Evolutionary conservation across 2,329 filamentous ascomycete species (phyloP).

Genomic region (Escovopsis sp.): DNA sequence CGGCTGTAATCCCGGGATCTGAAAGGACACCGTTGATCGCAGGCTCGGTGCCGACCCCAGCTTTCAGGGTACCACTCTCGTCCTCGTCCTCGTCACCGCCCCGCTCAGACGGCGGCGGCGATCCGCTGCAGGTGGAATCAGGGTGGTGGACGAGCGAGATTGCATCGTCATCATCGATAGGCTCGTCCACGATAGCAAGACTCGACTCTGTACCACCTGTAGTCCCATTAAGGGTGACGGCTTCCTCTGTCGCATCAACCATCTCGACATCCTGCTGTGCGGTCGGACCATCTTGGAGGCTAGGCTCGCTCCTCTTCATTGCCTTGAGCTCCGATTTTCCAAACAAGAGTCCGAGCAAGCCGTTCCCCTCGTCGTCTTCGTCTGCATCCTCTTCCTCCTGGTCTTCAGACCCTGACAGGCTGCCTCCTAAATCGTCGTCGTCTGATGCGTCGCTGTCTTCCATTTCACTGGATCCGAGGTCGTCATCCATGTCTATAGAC

Average conservation of each 20-base stretch:
- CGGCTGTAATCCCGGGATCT: background rate
- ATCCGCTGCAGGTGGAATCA: slow-evolving; percentile 6
- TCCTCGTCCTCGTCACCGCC: background rate
- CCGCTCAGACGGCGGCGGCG: background rate
- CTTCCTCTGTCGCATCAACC: slow-evolving; percentile 9
- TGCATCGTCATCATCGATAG: slow-evolving; percentile 18
- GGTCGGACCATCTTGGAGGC: slow-evolving; percentile 4
- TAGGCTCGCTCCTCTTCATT: slow-evolving; percentile 28
- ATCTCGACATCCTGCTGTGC: slow-evolving; percentile 13
- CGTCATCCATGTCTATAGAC: slow-evolving; percentile 55
- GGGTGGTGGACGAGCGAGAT: slow-evolving; percentile 19
- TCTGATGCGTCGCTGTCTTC: slow-evolving; percentile 25
- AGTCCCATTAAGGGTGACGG: background rate
- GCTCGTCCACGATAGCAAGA: background rate
- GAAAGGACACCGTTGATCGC: background rate
- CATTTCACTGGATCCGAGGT: slow-evolving; percentile 44
- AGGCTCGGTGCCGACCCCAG: background rate
- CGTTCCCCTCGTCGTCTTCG: slow-evolving; percentile 25
- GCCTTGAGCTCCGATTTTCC: slow-evolving; percentile 42
- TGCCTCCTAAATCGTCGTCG: slow-evolving; percentile 19
- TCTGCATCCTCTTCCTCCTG: slow-evolving; percentile 21
- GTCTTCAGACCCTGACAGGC: slow-evolving; percentile 29
- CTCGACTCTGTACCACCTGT: background rate
- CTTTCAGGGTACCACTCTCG: background rate
- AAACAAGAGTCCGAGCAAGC: slow-evolving; percentile 43